A percentile compares a stretch with the other conserved stretches of the same genome.
Evolutionary conservation across 73 alveolate species (phyloP).

Genomic region (Paramecium pentaurelia): DNA sequence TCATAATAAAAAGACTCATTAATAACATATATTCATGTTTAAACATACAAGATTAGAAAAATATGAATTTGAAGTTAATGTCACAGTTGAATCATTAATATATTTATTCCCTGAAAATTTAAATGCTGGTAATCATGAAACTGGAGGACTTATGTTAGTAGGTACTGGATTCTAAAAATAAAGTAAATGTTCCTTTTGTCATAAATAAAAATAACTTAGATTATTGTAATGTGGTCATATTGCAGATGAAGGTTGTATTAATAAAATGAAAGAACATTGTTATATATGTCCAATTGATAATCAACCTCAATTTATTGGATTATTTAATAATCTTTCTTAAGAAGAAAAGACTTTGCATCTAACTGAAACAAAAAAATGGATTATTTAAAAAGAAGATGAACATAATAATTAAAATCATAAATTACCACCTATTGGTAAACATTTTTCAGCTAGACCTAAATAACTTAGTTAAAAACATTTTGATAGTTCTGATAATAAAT

Average conservation of each 20-base stretch:
- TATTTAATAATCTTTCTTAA: not conserved
- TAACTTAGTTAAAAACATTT: not conserved
- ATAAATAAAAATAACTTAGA: not conserved
- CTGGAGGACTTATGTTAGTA: not conserved
- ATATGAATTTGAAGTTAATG: not conserved
- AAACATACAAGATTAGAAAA: not conserved
- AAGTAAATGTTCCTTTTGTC: conserved; percentile 4
- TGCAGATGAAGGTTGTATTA: not conserved
- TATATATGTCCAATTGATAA: conserved; percentile 1
- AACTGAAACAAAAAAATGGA: not conserved
- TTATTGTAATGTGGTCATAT: conserved; percentile 25
- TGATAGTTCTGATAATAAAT: not conserved
- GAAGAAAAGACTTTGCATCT: not conserved
- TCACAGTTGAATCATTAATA: not conserved
- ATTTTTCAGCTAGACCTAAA: not conserved
- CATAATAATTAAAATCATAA: not conserved
- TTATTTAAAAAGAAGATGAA: not conserved
- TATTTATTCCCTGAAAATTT: not conserved
- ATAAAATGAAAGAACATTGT: not conserved
- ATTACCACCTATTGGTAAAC: not conserved
- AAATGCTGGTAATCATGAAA: not conserved
- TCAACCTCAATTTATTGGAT: not conserved
- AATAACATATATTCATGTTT: not conserved
- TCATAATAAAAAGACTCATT: not conserved
- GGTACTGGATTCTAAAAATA: not conserved